These are phyloP conservation scores for Plasmodium chabaudi DNA, from an alignment of 169 alveolate species.

Conservation along the genomic window DNA sequence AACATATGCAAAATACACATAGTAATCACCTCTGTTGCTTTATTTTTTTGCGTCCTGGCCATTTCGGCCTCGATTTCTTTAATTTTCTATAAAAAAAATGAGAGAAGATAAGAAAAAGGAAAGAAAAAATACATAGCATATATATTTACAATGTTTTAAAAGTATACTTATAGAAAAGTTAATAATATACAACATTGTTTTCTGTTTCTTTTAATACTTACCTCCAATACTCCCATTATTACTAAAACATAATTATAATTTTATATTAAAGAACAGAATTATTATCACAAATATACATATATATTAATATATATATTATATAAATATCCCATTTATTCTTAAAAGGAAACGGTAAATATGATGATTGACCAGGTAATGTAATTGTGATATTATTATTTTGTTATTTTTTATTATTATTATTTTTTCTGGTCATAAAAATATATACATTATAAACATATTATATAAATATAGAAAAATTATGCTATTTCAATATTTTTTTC, in stretches of 20 bases:
- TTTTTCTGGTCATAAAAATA: no score
- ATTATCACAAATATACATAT: neutral
- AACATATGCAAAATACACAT: neutral
- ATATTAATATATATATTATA: neutral
- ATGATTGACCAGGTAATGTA: no score
- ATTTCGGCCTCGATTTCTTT: slow-evolving; percentile 97
- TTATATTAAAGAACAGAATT: neutral
- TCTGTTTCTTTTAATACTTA: neutral
- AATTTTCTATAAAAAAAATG: slow-evolving; percentile 75
- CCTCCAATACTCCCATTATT: slow-evolving; percentile 73
- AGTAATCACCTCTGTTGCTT: slow-evolving; percentile 92
- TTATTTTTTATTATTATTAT: no score
- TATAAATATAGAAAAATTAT: no score
- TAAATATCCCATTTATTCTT: no score
- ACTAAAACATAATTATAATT: no score
- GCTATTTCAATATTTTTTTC: no score
- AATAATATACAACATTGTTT: neutral
- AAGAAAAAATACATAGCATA: neutral
- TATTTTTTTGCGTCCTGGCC: slow-evolving; percentile 98
- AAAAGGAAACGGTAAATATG: no score
- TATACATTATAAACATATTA: no score
- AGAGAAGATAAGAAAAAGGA: neutral
- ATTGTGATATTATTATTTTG: no score
- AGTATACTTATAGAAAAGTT: neutral
- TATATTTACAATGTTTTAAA: no score